These are phyloP conservation scores for Nematodospora anomalae DNA, from an alignment of 1,139 yeast genomes.

Conservation along the genomic window DNA sequence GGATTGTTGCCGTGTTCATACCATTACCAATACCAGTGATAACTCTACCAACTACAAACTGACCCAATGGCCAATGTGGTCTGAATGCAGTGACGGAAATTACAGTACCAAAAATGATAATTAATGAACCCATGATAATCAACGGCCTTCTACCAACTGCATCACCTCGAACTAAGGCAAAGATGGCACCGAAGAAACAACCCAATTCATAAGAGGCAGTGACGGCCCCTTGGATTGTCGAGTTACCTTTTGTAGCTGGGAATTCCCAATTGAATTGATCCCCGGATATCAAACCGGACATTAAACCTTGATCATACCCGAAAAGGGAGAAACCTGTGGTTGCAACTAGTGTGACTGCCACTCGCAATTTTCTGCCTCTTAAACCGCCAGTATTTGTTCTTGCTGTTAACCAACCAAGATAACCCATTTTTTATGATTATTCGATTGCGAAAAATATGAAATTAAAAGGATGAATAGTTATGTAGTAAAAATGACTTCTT, in stretches of 20 bases:
- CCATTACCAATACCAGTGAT: constrained; percentile 83
- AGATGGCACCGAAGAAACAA: constrained; percentile 71
- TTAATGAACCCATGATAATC: constrained; percentile 56
- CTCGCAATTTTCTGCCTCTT: constrained; percentile 43
- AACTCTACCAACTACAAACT: constrained; percentile 72
- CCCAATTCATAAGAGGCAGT: constrained; percentile 76
- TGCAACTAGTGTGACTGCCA: constrained; percentile 54
- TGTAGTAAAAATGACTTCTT: too few species aligned
- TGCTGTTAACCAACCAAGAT: constrained; percentile 14
- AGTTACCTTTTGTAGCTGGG: constrained; percentile 46
- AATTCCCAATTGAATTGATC: constrained; percentile 56
- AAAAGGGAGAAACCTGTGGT: constrained; percentile 67
- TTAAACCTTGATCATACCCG: constrained; percentile 82
- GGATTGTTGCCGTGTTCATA: constrained; percentile 74
- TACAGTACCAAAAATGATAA: constrained; percentile 64
- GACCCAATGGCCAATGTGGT: constrained; percentile 54
- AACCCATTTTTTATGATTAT: constrained; percentile 4
- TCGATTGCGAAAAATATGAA: neutral
- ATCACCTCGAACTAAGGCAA: constrained; percentile 66
- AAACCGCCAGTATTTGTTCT: constrained; percentile 50
- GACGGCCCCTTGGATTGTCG: constrained; percentile 64
- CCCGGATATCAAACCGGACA: constrained; percentile 71
- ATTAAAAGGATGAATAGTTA: too few species aligned
- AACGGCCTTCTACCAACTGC: constrained; percentile 64
- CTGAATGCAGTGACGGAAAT: constrained; percentile 61